Percentiles rank a stretch among this genome's conserved stretches.
Conservation (phyloP, 306 rosid species). For the Quercus agrifolia region DNA sequence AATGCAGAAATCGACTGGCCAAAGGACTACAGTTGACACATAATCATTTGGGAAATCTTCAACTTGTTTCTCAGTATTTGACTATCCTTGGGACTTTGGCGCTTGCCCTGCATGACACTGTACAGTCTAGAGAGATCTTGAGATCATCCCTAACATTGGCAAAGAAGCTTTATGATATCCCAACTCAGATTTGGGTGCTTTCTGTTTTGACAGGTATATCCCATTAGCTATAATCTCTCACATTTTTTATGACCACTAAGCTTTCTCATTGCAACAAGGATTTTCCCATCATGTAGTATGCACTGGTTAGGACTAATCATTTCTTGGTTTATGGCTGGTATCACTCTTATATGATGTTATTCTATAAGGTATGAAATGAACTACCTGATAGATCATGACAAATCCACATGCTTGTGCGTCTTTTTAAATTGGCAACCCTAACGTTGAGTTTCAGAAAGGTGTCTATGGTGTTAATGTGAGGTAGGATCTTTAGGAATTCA, state of each 20-base stretch:
- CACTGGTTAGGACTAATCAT: background rate
- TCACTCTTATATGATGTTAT: background rate
- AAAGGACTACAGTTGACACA: conserved; percentile 96
- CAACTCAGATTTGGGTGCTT: conserved; percentile 95
- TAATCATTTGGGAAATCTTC: conserved; percentile 87
- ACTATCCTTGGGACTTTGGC: conserved; percentile 96
- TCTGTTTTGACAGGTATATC: conserved; percentile 80
- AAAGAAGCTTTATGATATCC: conserved; percentile 89
- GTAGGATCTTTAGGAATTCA: too few species aligned
- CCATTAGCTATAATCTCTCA: conserved; percentile 2
- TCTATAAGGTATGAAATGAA: background rate
- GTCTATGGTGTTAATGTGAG: background rate
- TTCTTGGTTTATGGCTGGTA: background rate
- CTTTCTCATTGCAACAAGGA: conserved; percentile 10
- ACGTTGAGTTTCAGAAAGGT: background rate
- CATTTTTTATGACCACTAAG: background rate
- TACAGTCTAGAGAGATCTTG: conserved; percentile 92
- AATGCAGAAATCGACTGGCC: conserved; percentile 84
- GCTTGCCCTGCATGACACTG: conserved; percentile 74
- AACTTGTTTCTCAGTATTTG: conserved; percentile 90
- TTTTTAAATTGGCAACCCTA: background rate
- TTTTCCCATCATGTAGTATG: background rate
- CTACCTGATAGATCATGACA: background rate
- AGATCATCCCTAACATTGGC: conserved; percentile 95
- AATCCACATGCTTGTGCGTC: background rate